A percentile compares a stretch with the other conserved stretches of the same genome.
Conservation (phyloP, 345 rosid genomes). For the Moricandia moricandioides region DNA sequence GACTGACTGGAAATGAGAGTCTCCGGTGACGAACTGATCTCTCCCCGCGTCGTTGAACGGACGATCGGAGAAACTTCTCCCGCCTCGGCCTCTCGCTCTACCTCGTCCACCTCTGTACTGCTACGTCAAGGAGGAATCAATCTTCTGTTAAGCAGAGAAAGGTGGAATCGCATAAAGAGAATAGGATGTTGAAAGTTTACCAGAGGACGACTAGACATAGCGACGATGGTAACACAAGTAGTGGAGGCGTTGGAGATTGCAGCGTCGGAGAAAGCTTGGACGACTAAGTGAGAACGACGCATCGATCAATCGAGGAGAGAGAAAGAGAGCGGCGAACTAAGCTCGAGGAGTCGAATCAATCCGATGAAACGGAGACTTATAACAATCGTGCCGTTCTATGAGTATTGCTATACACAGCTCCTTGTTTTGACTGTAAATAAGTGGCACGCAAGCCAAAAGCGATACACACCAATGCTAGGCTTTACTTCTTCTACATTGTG, state of each 20-base stretch:
- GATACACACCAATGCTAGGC: not conserved
- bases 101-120: constrained; percentile 65
- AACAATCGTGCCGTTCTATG: constrained; percentile 7
- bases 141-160: not conserved
- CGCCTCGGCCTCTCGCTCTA: constrained; percentile 35
- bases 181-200: constrained; percentile 35
- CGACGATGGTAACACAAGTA: constrained; percentile 22
- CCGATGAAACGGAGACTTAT: constrained; percentile 13
- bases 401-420: not conserved
- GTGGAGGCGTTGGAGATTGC: constrained; percentile 23
- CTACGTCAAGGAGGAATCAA: constrained; percentile 9
- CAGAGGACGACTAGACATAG: constrained; percentile 51
- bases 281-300: constrained; percentile 37
- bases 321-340: not conserved
- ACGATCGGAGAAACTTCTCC: constrained; percentile 58
- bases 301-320: constrained; percentile 28
- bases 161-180: not conserved
- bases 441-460: constrained; percentile 16
- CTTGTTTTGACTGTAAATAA: not conserved
- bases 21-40: constrained; percentile 41
- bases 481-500: not conserved
- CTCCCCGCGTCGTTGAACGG: constrained; percentile 40
- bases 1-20: constrained; percentile 49
- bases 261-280: constrained; percentile 32
- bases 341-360: not conserved